These are phyloP conservation scores for Limonium bicolor DNA, from an alignment of 148 eudicot genomes.

Conservation along the genomic window DNA sequence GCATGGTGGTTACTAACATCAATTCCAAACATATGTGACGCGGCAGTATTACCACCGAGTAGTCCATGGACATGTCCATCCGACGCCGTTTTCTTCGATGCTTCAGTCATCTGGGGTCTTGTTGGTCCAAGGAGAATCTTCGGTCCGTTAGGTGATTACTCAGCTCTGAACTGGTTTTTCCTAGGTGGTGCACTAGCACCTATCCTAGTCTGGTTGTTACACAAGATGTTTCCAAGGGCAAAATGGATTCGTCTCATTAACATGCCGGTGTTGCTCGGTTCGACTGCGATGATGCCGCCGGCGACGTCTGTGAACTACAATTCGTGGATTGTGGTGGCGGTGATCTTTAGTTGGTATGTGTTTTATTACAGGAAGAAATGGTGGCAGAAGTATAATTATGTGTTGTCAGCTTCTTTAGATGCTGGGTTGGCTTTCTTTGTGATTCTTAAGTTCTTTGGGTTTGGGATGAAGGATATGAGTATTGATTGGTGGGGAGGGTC, in stretches of 20 bases:
- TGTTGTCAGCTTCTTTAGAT: conserved; percentile 47
- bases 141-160: conserved; percentile 30
- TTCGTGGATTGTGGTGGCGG: conserved; percentile 34
- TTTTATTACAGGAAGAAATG: conserved; percentile 33
- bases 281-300: conserved; percentile 45
- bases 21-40: conserved; percentile 30
- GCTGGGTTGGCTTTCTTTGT: conserved; percentile 52
- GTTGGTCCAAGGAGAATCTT: conserved; percentile 42
- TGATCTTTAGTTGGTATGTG: conserved; percentile 34
- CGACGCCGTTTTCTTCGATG: conserved; percentile 53
- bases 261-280: conserved; percentile 45
- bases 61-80: conserved; percentile 53
- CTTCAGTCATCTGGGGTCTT: conserved; percentile 60
- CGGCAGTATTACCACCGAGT: conserved; percentile 12
- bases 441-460: conserved; percentile 22
- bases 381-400: conserved; percentile 60
- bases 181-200: conserved; percentile 40
- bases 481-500: conserved; percentile 37
- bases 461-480: conserved; percentile 9
- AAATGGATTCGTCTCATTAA: conserved; percentile 37
- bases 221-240: conserved; percentile 33
- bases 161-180: conserved; percentile 52
- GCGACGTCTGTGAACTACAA: conserved; percentile 35
- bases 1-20: conserved; percentile 47
- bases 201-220: conserved; percentile 21